Base-by-base conservation (phyloP, 495 filamentous ascomycete species). In the Lasiosphaeriaceae sp. region DNA sequence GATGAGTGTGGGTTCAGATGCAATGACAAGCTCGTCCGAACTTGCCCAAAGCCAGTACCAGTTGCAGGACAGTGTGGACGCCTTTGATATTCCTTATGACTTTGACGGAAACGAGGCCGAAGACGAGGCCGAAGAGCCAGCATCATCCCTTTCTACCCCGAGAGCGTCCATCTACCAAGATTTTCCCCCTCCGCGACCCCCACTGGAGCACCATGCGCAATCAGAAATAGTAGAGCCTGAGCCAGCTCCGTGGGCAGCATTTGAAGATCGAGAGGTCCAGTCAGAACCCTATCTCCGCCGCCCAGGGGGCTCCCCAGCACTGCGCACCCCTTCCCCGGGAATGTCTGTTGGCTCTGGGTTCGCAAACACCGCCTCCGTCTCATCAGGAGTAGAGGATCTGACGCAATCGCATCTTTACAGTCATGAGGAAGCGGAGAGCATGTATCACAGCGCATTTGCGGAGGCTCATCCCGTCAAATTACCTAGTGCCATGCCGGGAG, bases 361-460 rank as follows among this genome's bases (percentile, higher is more conserved):
- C 17, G 58, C 60, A 31, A 68, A 61, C 44, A 59, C 58, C 11
- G 54, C 58, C 21, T 65, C 68, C 2, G 29, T 56, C 24, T 17
- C 50, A 21, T 35, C 52, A 20, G 26, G 17, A 14, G 3, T 39
- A 11, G 81, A 81, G 26, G 81, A 86, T 53, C 79, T 90, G 16
- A 73, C 80, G 19, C 64, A 89, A 57, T 97, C 95, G 11, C 90
- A 81, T 60, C 67, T 94, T 16, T 97, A 92, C 67, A 92, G 84
- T 52, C 87, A 95, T 54, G 90, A 95, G 55, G 92, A 97, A 56
- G 94, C 94, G 0, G 87, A 93, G 63, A 97, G 94, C 71, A 88
- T 99, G 85, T 97, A 97, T 60, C 92, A 97, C 79, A 83, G 80
- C 54, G 79, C 80, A 2, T 77, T 81, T 43, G 80, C 77, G 6